Conservation (phyloP, 2,329 filamentous ascomycete species). For the Colletotrichum cereale region DNA sequence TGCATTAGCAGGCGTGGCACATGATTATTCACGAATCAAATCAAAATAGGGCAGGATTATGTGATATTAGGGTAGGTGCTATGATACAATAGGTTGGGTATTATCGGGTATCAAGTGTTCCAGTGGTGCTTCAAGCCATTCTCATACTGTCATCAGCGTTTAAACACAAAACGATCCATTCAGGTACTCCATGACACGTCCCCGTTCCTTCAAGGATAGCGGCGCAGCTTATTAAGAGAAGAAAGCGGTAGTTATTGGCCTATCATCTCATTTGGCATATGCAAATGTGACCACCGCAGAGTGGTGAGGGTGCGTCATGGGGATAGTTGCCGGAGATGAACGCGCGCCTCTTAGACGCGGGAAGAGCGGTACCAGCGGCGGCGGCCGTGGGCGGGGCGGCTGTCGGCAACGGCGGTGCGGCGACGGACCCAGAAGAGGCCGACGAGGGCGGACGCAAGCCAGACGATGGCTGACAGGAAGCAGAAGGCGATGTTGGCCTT, state of each 20-base stretch:
- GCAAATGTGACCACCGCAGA: background rate
- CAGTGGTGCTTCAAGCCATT: slow-evolving; percentile 2
- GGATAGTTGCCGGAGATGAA: background rate
- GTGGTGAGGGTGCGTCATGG: background rate
- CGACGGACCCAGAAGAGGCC: slow-evolving; percentile 67
- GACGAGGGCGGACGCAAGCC: slow-evolving; percentile 74
- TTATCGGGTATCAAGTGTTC: slow-evolving; percentile 22
- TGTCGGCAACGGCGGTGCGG: slow-evolving; percentile 48
- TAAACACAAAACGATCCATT: background rate
- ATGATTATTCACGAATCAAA: background rate
- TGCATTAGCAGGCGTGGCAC: background rate
- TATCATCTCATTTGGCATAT: background rate
- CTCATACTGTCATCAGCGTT: slow-evolving; percentile 3
- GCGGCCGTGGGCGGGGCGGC: slow-evolving; percentile 45
- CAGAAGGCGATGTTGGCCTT: slow-evolving; percentile 79
- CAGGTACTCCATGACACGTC: background rate
- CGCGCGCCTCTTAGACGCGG: slow-evolving; percentile 52
- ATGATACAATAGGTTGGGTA: background rate
- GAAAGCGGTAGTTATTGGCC: background rate
- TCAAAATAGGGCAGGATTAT: background rate
- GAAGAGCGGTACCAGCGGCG: slow-evolving; percentile 59
- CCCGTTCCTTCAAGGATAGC: background rate
- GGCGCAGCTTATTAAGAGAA: background rate
- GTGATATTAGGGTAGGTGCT: slow-evolving; percentile 7
- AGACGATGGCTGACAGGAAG: slow-evolving; percentile 78